phyloP scores from a whole-genome alignment of 2,329 filamentous ascomycete species.

The Aspergillus sp. region DNA sequence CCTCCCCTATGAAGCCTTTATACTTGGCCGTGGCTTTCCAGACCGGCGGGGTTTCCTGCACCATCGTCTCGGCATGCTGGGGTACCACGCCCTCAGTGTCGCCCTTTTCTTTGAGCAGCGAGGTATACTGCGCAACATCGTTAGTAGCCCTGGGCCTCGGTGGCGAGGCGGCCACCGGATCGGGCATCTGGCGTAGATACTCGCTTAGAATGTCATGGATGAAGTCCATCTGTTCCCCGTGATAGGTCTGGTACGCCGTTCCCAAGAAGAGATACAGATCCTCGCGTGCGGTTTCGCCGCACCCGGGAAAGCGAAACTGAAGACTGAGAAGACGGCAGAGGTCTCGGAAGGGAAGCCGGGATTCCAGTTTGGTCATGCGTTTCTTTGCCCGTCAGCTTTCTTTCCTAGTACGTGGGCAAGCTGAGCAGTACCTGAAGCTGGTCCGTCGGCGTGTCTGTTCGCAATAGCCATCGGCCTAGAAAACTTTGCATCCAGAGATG shows the following conservation, averaged over 20 bases:
- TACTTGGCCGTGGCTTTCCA: background rate
- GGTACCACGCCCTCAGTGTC: constrained; percentile 27
- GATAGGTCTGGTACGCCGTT: background rate
- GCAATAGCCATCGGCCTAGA: background rate
- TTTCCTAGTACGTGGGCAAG: background rate
- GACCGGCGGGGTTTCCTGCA: constrained; percentile 3
- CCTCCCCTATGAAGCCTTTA: background rate
- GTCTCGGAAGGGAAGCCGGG: background rate
- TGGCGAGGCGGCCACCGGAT: background rate
- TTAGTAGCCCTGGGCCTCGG: background rate
- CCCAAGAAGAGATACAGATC: constrained; percentile 3
- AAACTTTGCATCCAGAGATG: background rate
- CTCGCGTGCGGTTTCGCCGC: background rate
- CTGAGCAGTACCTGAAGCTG: background rate
- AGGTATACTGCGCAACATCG: constrained; percentile 7
- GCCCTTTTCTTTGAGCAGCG: constrained; percentile 11
- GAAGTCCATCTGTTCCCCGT: background rate
- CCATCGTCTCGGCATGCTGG: constrained; percentile 16
- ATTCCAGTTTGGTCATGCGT: background rate
- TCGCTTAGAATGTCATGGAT: background rate
- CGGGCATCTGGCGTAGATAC: background rate
- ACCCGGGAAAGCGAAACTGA: background rate
- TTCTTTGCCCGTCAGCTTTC: background rate
- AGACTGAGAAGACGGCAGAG: constrained; percentile 2
- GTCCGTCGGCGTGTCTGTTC: background rate